Evolutionary conservation across 208 protist species (phyloP).

Genomic region (Crithidia expoeki): DNA sequence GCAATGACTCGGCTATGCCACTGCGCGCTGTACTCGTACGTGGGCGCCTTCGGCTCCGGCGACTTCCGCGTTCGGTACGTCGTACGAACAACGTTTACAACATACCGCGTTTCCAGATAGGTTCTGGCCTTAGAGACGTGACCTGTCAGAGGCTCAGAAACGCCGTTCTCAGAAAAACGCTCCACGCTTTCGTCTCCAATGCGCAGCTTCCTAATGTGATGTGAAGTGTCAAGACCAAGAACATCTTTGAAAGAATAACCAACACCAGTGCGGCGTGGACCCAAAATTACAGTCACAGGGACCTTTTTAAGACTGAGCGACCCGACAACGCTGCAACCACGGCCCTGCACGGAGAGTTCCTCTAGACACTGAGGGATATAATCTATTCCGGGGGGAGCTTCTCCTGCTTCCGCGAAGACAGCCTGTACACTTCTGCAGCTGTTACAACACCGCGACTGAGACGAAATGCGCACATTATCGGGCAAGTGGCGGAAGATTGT

Average conservation of each 20-base stretch:
- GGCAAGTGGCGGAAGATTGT: conserved; percentile 3
- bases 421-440: conserved; percentile 64
- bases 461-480: not conserved
- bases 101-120: conserved; percentile 59
- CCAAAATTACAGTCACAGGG: conserved; percentile 74
- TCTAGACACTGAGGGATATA: conserved; percentile 70
- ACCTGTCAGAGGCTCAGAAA: conserved; percentile 50
- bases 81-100: conserved; percentile 72
- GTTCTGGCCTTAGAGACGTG: conserved; percentile 23
- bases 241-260: conserved; percentile 48
- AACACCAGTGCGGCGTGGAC: conserved; percentile 40
- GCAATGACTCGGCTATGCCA: conserved; percentile 37
- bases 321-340: conserved; percentile 81
- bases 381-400: conserved; percentile 30
- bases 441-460: conserved; percentile 54
- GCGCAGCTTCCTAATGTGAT: conserved; percentile 69
- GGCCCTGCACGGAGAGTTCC: conserved; percentile 48
- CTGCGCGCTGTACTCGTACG: conserved; percentile 80
- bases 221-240: conserved; percentile 60
- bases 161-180: conserved; percentile 62
- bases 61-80: conserved; percentile 45
- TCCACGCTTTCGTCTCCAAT: conserved; percentile 64
- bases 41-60: conserved; percentile 21
- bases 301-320: conserved; percentile 82
- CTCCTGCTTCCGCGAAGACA: conserved; percentile 30